These are phyloP conservation scores for Acanthamoeba sp. DNA, from an alignment of 208 protist species.

Conservation along the genomic window DNA sequence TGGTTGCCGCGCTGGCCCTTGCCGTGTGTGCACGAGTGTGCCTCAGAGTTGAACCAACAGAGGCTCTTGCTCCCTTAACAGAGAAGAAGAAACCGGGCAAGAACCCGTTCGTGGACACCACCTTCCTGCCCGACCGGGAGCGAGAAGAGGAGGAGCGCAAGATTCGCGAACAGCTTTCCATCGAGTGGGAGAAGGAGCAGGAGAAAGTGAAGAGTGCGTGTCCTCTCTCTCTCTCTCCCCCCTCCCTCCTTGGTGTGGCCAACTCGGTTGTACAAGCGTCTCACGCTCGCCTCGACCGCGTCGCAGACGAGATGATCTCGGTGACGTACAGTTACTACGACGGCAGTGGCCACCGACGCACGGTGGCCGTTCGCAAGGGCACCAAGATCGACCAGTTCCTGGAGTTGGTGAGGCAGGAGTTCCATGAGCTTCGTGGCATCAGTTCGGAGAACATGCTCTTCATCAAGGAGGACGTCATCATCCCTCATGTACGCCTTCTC, in stretches of 20 bases:
- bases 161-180: slow-evolving; percentile 84
- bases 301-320: slow-evolving; percentile 87
- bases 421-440: slow-evolving; percentile 88
- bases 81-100: slow-evolving; percentile 79
- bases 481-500: slow-evolving; percentile 88
- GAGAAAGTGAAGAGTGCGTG: slow-evolving; percentile 87
- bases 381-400: slow-evolving; percentile 90
- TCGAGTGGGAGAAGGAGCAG: slow-evolving; percentile 90
- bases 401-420: slow-evolving; percentile 85
- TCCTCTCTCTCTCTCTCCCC: slow-evolving; percentile 18
- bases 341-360: slow-evolving; percentile 89
- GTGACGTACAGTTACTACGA: slow-evolving; percentile 93
- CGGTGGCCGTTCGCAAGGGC: slow-evolving; percentile 88
- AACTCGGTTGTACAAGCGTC: neutral
- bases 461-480: slow-evolving; percentile 94
- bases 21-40: too few relatives aligned
- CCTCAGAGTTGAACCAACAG: too few relatives aligned
- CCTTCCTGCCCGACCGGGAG: slow-evolving; percentile 90
- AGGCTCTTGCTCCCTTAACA: slow-evolving; percentile 11
- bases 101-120: slow-evolving; percentile 89
- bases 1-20: too few relatives aligned
- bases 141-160: slow-evolving; percentile 85
- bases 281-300: too few relatives aligned
- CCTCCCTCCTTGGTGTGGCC: neutral
- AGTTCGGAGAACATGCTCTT: slow-evolving; percentile 90